Evolutionary conservation across 805 yeast genomes (phyloP), one percentile per base, ranked within the genome.

Genomic region (Teunomyces stri): DNA sequence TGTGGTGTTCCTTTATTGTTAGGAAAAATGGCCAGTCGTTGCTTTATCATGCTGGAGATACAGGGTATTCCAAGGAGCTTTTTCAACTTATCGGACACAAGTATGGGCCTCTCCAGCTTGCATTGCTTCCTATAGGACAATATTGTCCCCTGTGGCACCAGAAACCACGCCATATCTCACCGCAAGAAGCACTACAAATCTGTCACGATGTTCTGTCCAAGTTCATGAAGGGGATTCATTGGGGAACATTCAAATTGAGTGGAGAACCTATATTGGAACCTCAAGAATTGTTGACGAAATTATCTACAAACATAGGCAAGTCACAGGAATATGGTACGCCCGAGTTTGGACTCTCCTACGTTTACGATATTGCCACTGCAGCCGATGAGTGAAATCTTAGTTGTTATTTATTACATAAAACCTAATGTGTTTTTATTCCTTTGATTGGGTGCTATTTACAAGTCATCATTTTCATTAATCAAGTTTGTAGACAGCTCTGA

Each of bases 71-170:
- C n/a, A 58, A 75, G 29, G 96, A 82, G 27, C 65, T 92, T 42
- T 91, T 88, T 64, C 68, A 72, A 11, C 71, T 80, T n/a, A 85
- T 92, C 22, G 80, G 84, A 2, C 65, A 75, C 33, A 78, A 73
- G 25, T 85, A 75, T 59, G 95, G 95, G 0, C 74, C 76, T 0
- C 60, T 72, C 6, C 47, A 49, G 5, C 69, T 91, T 25, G 88
- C 91, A 0, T 74, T 92, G 65, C 67, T 92, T 12, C 98, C 98
- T 0, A 89, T 95, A 51, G 98, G 98, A 0, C 97, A 96, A 50
- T 92, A 92, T 64, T 85, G 91, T 55, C 98, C 98, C 0, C 81
- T 86, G 56, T 89, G 96, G 96, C 97, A 91, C 59, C 91, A 92
- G 59, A 79, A 79, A 48, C 92, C 97, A 3, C 79, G 96, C 55